Evolutionary conservation across 2,329 filamentous ascomycete species (phyloP).

Genomic region (Epichloe coenophiala): DNA sequence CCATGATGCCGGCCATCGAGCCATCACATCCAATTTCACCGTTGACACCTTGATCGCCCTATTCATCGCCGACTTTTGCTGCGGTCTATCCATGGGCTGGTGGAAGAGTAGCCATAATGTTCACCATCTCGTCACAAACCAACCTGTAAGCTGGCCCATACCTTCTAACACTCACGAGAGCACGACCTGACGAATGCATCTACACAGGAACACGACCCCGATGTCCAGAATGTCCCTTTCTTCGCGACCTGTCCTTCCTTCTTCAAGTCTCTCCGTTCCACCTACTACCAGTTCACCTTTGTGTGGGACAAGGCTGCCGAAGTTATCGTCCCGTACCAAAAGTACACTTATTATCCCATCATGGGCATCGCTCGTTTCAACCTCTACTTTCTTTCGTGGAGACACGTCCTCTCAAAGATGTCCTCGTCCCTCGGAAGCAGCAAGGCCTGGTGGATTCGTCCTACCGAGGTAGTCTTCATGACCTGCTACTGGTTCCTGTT

Average conservation of each 20-base stretch:
- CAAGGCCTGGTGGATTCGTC: conserved; percentile 54
- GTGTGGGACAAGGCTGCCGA: conserved; percentile 48
- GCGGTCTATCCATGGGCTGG: conserved; percentile 53
- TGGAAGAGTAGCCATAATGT: conserved; percentile 60
- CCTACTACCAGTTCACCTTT: conserved; percentile 53
- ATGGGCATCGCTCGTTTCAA: conserved; percentile 60
- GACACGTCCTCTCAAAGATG: conserved; percentile 44
- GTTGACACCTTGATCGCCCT: conserved; percentile 46
- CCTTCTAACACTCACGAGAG: background rate
- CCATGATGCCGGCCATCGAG: conserved; percentile 50
- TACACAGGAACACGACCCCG: conserved; percentile 39
- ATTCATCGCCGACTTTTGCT: conserved; percentile 52
- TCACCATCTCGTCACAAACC: conserved; percentile 53
- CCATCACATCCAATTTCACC: conserved; percentile 46
- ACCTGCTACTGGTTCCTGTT: conserved; percentile 54
- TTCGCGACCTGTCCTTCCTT: conserved; percentile 55
- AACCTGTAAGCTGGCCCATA: conserved; percentile 25
- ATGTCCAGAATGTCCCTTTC: conserved; percentile 54
- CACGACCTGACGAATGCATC: background rate
- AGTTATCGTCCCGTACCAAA: conserved; percentile 45
- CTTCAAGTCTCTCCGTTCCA: conserved; percentile 48
- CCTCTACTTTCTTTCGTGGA: conserved; percentile 54
- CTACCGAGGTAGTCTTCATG: conserved; percentile 50
- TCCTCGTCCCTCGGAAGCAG: conserved; percentile 40
- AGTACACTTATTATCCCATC: conserved; percentile 56